Percentiles rank a stretch among this genome's conserved stretches.
Evolutionary conservation across 805 yeast genomes (phyloP).

Genomic region (Wickerhamomyces rabaulensis): DNA sequence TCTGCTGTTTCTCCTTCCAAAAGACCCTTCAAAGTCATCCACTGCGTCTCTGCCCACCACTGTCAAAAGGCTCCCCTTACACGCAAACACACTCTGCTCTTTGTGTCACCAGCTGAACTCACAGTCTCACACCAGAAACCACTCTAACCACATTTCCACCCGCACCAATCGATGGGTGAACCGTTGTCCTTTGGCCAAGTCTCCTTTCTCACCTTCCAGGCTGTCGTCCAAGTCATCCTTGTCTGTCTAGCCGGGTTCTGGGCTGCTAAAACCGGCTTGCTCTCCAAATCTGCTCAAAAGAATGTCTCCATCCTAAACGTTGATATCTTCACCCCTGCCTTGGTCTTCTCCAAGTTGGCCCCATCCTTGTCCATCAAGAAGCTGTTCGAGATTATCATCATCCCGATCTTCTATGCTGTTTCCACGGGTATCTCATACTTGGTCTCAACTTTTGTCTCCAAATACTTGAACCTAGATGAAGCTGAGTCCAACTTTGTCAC

Average conservation of each 20-base stretch:
- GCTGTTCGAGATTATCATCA: constrained; percentile 72
- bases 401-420: constrained; percentile 79
- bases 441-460: constrained; percentile 54
- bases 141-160: background rate
- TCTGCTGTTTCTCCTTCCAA: background rate
- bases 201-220: constrained; percentile 75
- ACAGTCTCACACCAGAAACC: too few species aligned
- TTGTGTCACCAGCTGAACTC: background rate
- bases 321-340: constrained; percentile 90
- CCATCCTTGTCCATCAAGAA: constrained; percentile 66
- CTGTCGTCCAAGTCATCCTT: constrained; percentile 84
- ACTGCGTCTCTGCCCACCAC: background rate
- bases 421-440: constrained; percentile 71
- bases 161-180: background rate
- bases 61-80: background rate
- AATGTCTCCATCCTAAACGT: constrained; percentile 75
- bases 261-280: constrained; percentile 69
- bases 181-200: constrained; percentile 21
- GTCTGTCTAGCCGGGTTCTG: constrained; percentile 83
- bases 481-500: constrained; percentile 87
- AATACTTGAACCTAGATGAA: constrained; percentile 51
- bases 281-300: constrained; percentile 72
- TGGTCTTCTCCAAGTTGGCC: constrained; percentile 80
- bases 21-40: too few species aligned
- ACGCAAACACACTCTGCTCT: background rate